Evolutionary conservation across 2,329 filamentous ascomycete species (phyloP).

Genomic region (Arthroderma sp.): DNA sequence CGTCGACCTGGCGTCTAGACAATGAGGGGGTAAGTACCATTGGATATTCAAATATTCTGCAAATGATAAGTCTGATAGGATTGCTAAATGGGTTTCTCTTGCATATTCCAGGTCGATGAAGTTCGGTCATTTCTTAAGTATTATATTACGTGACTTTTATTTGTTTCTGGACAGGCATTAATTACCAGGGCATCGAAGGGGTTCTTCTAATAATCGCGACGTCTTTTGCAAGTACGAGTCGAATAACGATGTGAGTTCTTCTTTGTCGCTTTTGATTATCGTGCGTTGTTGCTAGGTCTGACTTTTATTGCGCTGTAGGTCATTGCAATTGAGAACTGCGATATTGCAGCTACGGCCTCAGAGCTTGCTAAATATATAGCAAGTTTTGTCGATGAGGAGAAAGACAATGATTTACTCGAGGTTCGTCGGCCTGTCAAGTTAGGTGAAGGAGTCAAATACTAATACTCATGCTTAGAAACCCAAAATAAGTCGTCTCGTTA

Average conservation of each 20-base stretch:
- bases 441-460: background rate
- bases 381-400: slow-evolving; percentile 18
- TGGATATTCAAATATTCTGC: no score
- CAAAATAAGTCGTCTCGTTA: slow-evolving; percentile 17
- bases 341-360: slow-evolving; percentile 6
- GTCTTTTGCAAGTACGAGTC: slow-evolving; percentile 15
- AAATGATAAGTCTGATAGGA: no score
- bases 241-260: slow-evolving; percentile 14
- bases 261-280: background rate
- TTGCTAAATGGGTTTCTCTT: no score
- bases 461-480: slow-evolving; percentile 14
- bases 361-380: slow-evolving; percentile 11
- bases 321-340: slow-evolving; percentile 15
- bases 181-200: no score
- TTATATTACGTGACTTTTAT: no score
- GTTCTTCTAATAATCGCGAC: background rate
- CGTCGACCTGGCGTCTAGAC: slow-evolving; percentile 23
- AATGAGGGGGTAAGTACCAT: slow-evolving; percentile 16
- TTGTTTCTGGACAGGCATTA: slow-evolving; percentile 5
- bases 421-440: slow-evolving; percentile 10
- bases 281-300: no score
- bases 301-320: slow-evolving; percentile 10
- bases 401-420: slow-evolving; percentile 21
- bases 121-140: no score
- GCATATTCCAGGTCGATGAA: no score